Base-by-base conservation (phyloP, 257 asterid species). In the Anisodus acutangulus region DNA sequence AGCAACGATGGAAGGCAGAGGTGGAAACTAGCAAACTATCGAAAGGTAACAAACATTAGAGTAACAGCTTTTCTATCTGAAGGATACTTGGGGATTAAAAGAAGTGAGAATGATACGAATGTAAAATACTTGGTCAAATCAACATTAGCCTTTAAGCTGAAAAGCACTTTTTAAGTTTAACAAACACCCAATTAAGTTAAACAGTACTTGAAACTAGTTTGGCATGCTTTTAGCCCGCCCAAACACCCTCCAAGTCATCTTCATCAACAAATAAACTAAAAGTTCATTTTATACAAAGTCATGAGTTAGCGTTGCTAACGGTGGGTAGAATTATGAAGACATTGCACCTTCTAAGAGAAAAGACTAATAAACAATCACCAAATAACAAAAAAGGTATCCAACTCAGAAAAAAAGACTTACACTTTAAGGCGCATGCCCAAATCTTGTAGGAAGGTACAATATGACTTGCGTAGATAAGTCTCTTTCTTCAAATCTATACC, bases 371-470 rank as follows among this genome's bases (percentile, higher is more conserved):
- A 15, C 63, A 53, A 78, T 53, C 47, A 78, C 49, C 13, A 78
- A 78, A 78, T 53, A 78, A 54, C 64, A 78, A 66, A 19, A 55
- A 26, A 71, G 4, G 31, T 3, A 83, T 70, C 19, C 31, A 35
- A 37, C 81, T 63, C 66, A 80, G 41, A 63, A 11, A 62, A 54
- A 83, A 82, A 84, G 82, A 87, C 98, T 91, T 88, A 94, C 98
- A 95, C 97, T 94, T 94, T 95, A 67, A 95, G 97, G 88, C 94
- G 87, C 98, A 94, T 95, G 89, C 98, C 98, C 69, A 95, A 87
- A 88, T 94, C 97, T 88, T 95, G 98, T 71, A 95, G 88, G 74
- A 93, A 93, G 55, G 94, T 91, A 88, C 97, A 94, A 85, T 95
- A 94, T 15, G 98, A 92, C 89, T 94, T 92, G 86, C 98, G 94